Conservation (phyloP, 495 filamentous ascomycete species). For the Apodospora peruviana region DNA sequence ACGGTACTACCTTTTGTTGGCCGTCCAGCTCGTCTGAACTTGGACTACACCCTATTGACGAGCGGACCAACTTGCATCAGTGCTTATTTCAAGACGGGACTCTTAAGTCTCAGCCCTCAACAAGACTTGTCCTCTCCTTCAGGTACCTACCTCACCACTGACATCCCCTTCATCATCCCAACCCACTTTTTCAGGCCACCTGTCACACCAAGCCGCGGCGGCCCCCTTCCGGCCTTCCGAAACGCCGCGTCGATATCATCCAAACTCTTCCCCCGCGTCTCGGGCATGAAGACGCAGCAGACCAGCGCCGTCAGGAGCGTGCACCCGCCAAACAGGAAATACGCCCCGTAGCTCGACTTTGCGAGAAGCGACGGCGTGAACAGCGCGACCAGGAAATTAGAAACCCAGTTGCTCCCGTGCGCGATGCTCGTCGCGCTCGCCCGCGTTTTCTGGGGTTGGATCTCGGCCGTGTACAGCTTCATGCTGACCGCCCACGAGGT, state of each 20-base stretch:
- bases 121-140: too few relatives aligned
- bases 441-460: slow-evolving; percentile 49
- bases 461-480: slow-evolving; percentile 51
- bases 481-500: slow-evolving; percentile 50
- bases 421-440: slow-evolving; percentile 47
- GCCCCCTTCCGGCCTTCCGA: too few relatives aligned
- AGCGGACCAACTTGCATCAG: too few relatives aligned
- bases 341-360: slow-evolving; percentile 48
- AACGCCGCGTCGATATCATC: slow-evolving; percentile 47
- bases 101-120: too few relatives aligned
- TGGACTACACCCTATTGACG: too few relatives aligned
- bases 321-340: slow-evolving; percentile 54
- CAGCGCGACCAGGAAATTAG: slow-evolving; percentile 60
- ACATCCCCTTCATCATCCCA: too few relatives aligned
- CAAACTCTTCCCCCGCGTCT: slow-evolving; percentile 53
- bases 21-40: too few relatives aligned
- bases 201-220: too few relatives aligned
- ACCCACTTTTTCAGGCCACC: too few relatives aligned
- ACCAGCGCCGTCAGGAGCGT: slow-evolving; percentile 46
- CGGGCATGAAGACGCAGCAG: slow-evolving; percentile 53
- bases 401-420: slow-evolving; percentile 46
- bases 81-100: too few relatives aligned
- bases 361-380: slow-evolving; percentile 58
- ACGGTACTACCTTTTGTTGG: too few relatives aligned
- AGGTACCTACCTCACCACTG: too few relatives aligned